Base-by-base conservation (phyloP, 2,329 filamentous ascomycete species). In the Epichloe bromicola region DNA sequence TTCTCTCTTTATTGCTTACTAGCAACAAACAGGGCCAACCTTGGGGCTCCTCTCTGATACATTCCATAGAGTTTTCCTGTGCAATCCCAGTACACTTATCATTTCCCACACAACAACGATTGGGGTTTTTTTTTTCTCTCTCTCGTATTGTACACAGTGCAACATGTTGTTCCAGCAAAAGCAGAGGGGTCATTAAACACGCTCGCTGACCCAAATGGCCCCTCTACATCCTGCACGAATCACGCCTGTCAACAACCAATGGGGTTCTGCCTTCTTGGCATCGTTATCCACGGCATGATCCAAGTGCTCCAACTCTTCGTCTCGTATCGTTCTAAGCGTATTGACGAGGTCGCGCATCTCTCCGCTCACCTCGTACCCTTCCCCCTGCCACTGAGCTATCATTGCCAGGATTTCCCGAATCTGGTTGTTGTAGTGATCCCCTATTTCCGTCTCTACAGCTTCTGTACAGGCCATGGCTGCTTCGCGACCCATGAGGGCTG, bases 401-500 rank as follows among this genome's bases (percentile, higher is more conserved):
- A 95, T 96, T 55, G 85, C 83, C 39, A 97, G 67, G 59, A 98
- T 70, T 49, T 80, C 78, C 26, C 88, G 74, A 41, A 98, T 88
- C 70, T 98, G 93, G 56, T 82, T 82, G 65, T 97, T 97, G 67
- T 98, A 98, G 70, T 98, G 93, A 30, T 82, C 82, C 2, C 93
- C 93, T 56, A 98, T 98, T 72, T 97, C 93, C 6, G 91, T 98
- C 74, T 98, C 93, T 1, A 98, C 91, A 1, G 93, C 93, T 69
- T 98, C 93, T 1, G 93, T 97, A 65, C 93, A 98, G 12, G 93
- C 93, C 93, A 98, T 98, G 37, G 93, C 91, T 2, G 91, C 90
- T 69, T 97, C 89, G 46, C 88, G 80, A 1, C 93, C 90, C 76
- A 98, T 77, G 41, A 93, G 70, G 0, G 86, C 93, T 0, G 93